Evolutionary conservation across 148 eudicot species (phyloP), one percentile per base, ranked within the genome.

Genomic region (Rheum nobile): DNA sequence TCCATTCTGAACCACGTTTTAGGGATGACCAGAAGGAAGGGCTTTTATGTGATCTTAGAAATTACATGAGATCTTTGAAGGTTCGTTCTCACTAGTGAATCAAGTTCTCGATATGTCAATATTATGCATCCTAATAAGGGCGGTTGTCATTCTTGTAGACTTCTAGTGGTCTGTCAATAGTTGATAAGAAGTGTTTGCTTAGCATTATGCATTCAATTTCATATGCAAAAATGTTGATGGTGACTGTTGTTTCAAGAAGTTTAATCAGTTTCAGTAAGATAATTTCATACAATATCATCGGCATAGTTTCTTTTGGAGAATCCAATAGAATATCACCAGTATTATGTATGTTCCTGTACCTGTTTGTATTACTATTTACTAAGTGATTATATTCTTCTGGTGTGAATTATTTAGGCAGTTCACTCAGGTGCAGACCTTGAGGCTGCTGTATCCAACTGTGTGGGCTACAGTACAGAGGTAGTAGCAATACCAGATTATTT

Each of bases 391-490:
- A 14, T n/a, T 39, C 22, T 59, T 74, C 13, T 74, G 17, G 31
- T 78, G 72, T 17, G 44, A 69, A 74, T 75, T 44, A 50, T 79
- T 79, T 83, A 94, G 98, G 98, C 97, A 75, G 98, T 95, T 82
- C 98, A 95, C 87, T 95, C 98, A 73, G 97, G 98, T 37, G 98
- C 98, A 74, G 97, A 95, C 86, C 91, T 95, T 69, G 98, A 95
- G 79, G 91, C 98, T 28, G 93, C 98, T 72, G 81, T 88, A 38
- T 72, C 90, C 28, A 95, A 88, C 77, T 91, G 97, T 83, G 87
- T 91, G 93, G 98, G 98, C 46, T 95, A 95, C 83, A 86, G 19
- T 55, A 70, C 88, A 48, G 86, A 95, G 98, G 98, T 95, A 88
- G 50, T 57, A 72, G 76, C 68, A 68, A 34, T 28, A 43, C 48